Percentiles rank a stretch among this genome's conserved stretches.
Evolutionary conservation across 257 asterid species (phyloP).

Genomic region (Plantago elongata): DNA sequence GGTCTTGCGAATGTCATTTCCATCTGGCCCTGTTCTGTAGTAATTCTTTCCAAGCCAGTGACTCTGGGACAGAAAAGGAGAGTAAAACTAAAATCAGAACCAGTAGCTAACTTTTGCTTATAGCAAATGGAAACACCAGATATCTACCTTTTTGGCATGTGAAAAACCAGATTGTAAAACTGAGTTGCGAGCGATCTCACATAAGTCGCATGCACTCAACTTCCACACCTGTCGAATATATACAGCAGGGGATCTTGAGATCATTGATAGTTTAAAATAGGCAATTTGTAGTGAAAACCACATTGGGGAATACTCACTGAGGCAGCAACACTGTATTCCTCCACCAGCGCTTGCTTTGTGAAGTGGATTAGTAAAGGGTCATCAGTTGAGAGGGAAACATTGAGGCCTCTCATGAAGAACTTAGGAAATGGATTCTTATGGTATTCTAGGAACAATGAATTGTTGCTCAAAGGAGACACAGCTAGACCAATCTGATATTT

Average conservation of each 20-base stretch:
- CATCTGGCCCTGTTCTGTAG: constrained; percentile 82
- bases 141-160: constrained; percentile 72
- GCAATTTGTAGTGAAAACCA: background rate
- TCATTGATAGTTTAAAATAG: constrained; percentile 6
- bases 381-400: constrained; percentile 94
- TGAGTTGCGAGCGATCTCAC: constrained; percentile 98
- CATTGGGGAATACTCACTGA: constrained; percentile 50
- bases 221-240: constrained; percentile 74
- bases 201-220: constrained; percentile 82
- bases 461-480: constrained; percentile 98
- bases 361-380: constrained; percentile 96
- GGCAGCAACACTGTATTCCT: constrained; percentile 98
- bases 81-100: background rate
- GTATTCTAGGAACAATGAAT: constrained; percentile 89
- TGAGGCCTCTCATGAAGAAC: constrained; percentile 91
- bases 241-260: constrained; percentile 3
- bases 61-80: constrained; percentile 37
- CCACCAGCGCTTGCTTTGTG: constrained; percentile 94
- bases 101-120: background rate
- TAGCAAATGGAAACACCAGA: background rate
- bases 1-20: constrained; percentile 90
- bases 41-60: constrained; percentile 93
- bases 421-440: constrained; percentile 95
- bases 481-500: constrained; percentile 84
- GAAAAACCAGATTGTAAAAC: constrained; percentile 97